phyloP scores from a whole-genome alignment of 495 filamentous ascomycete species.

The Daldinia childiae region DNA sequence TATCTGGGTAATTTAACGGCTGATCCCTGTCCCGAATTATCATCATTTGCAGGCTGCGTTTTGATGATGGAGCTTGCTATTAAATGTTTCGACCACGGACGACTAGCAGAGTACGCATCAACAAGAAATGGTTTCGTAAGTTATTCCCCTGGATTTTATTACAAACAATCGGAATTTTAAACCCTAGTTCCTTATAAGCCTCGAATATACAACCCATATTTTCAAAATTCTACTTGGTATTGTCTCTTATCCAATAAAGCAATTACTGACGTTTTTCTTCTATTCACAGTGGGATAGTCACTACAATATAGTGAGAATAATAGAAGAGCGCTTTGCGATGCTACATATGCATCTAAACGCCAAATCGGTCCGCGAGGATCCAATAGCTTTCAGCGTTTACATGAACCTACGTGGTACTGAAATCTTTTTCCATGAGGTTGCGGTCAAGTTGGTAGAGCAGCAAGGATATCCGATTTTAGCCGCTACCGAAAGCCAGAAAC shows the following conservation, averaged over 20 bases:
- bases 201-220: not conserved
- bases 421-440: constrained; percentile 7
- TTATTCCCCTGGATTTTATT: not conserved
- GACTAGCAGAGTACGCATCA: not conserved
- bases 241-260: not conserved
- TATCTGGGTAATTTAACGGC: constrained; percentile 2
- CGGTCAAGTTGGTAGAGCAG: constrained; percentile 2
- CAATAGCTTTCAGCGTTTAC: constrained; percentile 11
- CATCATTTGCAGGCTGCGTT: constrained; percentile 8
- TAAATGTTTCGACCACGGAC: constrained; percentile 10
- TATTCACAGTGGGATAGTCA: constrained; percentile 10
- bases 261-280: not conserved
- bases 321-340: constrained; percentile 9
- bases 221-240: not conserved
- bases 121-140: constrained; percentile 8
- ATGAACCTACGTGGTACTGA: constrained; percentile 13
- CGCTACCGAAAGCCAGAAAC: constrained; percentile 6
- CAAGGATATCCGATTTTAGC: constrained; percentile 3
- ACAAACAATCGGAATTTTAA: not conserved
- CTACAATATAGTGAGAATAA: constrained; percentile 2
- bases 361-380: constrained; percentile 10
- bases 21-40: constrained; percentile 6
- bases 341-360: constrained; percentile 13
- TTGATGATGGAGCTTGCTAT: constrained; percentile 15
- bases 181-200: not conserved